Base-by-base conservation (phyloP, 2,329 filamentous ascomycete species). In the Helicocarpus griseus region DNA sequence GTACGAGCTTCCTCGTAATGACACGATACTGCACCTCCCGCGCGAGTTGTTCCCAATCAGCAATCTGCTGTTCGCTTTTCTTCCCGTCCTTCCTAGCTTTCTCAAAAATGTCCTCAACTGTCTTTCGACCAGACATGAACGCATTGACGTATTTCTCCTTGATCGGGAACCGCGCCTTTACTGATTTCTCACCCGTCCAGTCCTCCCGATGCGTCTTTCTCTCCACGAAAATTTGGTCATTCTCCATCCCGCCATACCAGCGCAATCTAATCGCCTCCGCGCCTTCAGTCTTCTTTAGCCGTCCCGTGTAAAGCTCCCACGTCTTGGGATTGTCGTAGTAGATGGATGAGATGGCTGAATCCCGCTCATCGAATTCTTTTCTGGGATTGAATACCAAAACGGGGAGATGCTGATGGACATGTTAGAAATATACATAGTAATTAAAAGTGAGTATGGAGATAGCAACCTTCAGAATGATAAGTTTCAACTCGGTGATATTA, bases 111-210 rank as follows among this genome's bases (percentile, higher is more conserved):
- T 87, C 83, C 35, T 85, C 82, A 0, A 93, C 90, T 1, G 89
- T 87, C 64, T 95, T 78, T 61, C 89, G 83, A 50, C 93, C 93
- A 48, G 78, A 78, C 69, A 98, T 75, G 67, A 90, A 98, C 13
- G 88, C 79, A 64, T 97, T 97, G 64, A 98, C 86, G 56, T 96
- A 87, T 78, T 98, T 98, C 73, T 98, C 93, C 74, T 98, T 97
- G 57, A 93, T 77, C 7, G 87, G 79, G 65, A 98, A 98, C 40
- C 93, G 86, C 40, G 93, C 91, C 74, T 98, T 98, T 72, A 98
- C 93, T 1, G 91, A 97, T 73, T 97, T 95, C 69, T 98, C 93
- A 53, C 93, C 93, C 0, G 93, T 98, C 93, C 93, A 98, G 68
- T 98, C 93, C 69, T 98, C 93, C 36, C 93, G 85, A 73, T 98